phyloP scores from a whole-genome alignment of 495 filamentous ascomycete genomes.

The Hypoxylon subgilvum region DNA sequence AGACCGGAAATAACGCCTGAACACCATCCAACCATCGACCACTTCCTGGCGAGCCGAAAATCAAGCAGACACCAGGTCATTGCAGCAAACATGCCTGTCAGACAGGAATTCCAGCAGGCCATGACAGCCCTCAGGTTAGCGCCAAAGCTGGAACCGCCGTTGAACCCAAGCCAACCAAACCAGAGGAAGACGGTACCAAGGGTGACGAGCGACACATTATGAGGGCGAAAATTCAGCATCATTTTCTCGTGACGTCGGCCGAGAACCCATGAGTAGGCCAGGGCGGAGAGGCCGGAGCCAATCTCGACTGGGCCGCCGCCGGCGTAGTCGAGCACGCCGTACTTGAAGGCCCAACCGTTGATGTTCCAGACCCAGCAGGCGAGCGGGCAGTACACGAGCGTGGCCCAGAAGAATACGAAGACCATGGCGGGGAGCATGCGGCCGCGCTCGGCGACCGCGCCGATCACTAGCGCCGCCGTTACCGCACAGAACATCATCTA shows the following conservation, averaged over 20 bases:
- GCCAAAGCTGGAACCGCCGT: slow-evolving; percentile 93
- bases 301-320: slow-evolving; percentile 98
- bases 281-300: slow-evolving; percentile 85
- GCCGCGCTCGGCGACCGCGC: slow-evolving; percentile 90
- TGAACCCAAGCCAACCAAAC: slow-evolving; percentile 99
- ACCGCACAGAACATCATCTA: slow-evolving; percentile 96
- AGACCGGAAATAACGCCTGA: slow-evolving; percentile 90
- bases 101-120: slow-evolving; percentile 97
- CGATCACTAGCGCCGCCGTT: slow-evolving; percentile 91
- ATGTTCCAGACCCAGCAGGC: slow-evolving; percentile 95
- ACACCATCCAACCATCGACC: slow-evolving; percentile 99
- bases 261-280: slow-evolving; percentile 94
- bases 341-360: slow-evolving; percentile 91
- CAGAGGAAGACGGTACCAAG: slow-evolving; percentile 94
- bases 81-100: slow-evolving; percentile 87
- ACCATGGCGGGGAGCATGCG: slow-evolving; percentile 94
- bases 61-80: slow-evolving; percentile 94
- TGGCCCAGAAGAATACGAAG: slow-evolving; percentile 95
- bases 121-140: slow-evolving; percentile 93
- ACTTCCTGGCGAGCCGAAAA: slow-evolving; percentile 92
- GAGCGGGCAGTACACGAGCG: slow-evolving; percentile 94
- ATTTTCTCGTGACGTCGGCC: slow-evolving; percentile 98
- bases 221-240: slow-evolving; percentile 95
- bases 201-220: slow-evolving; percentile 97
- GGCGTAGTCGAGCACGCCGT: slow-evolving; percentile 94